These are phyloP conservation scores for Narthecium ossifragum DNA, from an alignment of 106 monocot genomes.

Conservation along the genomic window DNA sequence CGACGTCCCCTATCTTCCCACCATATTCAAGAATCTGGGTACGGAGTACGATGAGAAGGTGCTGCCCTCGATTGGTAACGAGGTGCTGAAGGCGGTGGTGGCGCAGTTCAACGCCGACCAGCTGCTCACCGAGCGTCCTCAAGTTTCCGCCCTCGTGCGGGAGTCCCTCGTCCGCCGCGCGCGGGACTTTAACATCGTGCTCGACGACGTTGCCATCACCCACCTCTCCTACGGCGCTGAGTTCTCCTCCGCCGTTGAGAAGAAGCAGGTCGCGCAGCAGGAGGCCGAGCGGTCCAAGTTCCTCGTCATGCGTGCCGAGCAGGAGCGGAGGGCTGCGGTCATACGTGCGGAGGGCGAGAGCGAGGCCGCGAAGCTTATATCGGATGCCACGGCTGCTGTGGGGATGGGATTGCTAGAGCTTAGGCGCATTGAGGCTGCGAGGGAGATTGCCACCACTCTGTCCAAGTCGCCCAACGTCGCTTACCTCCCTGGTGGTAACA, in stretches of 20 bases:
- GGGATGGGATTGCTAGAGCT: conserved; percentile 60
- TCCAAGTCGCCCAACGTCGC: conserved; percentile 45
- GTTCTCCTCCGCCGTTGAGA: conserved; percentile 62
- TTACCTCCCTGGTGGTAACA: conserved; percentile 47
- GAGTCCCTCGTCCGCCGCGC: conserved; percentile 51
- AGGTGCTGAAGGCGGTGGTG: conserved; percentile 63
- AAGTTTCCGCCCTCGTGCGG: conserved; percentile 64
- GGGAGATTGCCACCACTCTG: conserved; percentile 56
- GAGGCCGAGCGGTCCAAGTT: conserved; percentile 75
- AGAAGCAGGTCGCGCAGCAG: conserved; percentile 93
- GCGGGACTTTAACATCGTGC: conserved; percentile 48
- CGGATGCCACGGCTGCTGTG: conserved; percentile 38
- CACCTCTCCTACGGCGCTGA: conserved; percentile 59
- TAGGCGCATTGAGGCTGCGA: conserved; percentile 65
- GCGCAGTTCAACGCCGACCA: conserved; percentile 84
- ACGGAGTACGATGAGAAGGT: conserved; percentile 93
- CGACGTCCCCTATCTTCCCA: conserved; percentile 49
- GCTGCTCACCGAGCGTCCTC: conserved; percentile 66
- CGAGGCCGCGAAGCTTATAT: conserved; percentile 49
- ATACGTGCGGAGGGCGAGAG: conserved; percentile 72
- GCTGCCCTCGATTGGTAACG: conserved; percentile 84
- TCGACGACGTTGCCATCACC: conserved; percentile 68
- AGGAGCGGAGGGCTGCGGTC: conserved; percentile 59
- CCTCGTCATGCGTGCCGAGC: conserved; percentile 53
- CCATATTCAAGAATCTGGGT: conserved; percentile 81